Percentiles rank a stretch among this genome's conserved stretches.
Conservation (phyloP, 208 protist genomes). For the Acanthamoeba castellanii region DNA sequence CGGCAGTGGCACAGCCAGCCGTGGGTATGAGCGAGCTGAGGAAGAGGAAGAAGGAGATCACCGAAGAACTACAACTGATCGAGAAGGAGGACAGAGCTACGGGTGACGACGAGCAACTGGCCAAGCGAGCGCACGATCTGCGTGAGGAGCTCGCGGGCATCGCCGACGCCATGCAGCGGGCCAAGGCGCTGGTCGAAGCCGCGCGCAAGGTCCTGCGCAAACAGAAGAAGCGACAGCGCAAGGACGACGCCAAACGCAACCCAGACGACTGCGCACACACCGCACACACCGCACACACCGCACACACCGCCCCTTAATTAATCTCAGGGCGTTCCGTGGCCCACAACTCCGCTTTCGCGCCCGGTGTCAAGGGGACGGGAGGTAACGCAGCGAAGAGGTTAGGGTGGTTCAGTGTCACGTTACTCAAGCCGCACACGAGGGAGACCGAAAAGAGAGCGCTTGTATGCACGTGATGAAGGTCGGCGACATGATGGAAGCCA, state of each 20-base stretch:
- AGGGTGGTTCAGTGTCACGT: too few relatives aligned
- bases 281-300: too few relatives aligned
- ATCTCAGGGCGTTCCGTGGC: too few relatives aligned
- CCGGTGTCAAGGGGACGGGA: too few relatives aligned
- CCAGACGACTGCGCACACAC: too few relatives aligned
- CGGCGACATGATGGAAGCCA: background rate
- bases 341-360: too few relatives aligned
- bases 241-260: background rate
- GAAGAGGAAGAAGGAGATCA: slow-evolving; percentile 1
- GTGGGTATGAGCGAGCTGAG: background rate
- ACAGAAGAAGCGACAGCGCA: slow-evolving; percentile 39
- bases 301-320: background rate
- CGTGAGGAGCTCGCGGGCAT: background rate
- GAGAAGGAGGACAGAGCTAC: background rate
- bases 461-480: background rate
- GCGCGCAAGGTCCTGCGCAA: slow-evolving; percentile 38
- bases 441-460: background rate
- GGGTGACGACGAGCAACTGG: background rate
- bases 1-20: background rate
- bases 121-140: background rate
- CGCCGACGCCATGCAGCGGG: background rate
- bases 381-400: too few relatives aligned
- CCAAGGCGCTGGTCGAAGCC: background rate
- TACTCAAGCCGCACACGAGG: too few relatives aligned
- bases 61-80: background rate